Evolutionary conservation across 805 yeast species (phyloP), one percentile per base, ranked within the genome.

Genomic region (Sugiyamaella valdiviana): DNA sequence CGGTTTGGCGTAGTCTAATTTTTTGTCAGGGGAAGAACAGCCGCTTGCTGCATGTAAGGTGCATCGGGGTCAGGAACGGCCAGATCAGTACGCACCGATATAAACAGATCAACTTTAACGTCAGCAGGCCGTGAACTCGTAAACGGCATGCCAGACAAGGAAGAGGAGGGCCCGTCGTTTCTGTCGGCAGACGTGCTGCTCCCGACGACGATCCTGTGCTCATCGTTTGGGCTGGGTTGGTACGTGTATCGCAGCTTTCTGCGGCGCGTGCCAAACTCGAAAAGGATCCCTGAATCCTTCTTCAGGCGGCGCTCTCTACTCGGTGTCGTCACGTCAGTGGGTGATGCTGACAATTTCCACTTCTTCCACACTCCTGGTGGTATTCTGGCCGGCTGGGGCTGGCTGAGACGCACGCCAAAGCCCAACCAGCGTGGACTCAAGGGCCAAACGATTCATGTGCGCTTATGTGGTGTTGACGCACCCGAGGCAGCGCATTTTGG

Each of bases 401-500:
- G 95, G 95, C 61, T 86, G 20, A 69, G 99, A 29, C 56, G 64
- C 10, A 71, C 79, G 0, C 98, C 98, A 0, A 64, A 68, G 9
- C 65, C 74, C 5, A 75, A 76, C 58, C 63, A 48, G 58, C 75
- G 67, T 42, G 74, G 64, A 49, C 61, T 58, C 36, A 78, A 79
- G 53, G 77, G 77, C 51, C 72, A 82, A 54, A 93, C 99, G 0
- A 69, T 93, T 35, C 82, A 83, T 64, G 78, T 93, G 3, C 73
- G 99, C 42, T 68, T 93, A 17, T 85, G 93, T 65, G 99, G 97
- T 0, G 83, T 91, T 14, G 99, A 93, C 72, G 99, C 99, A 0
- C 99, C 99, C 1, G 99, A 93, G 62, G 71, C 95, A 39, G 78
- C 95, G 1, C 97, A 93, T 69, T 93, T 87, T 65, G 99, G 99